A percentile compares a stretch with the other conserved stretches of the same genome.
Evolutionary conservation across 495 filamentous ascomycete genomes (phyloP).

Genomic region (Aspergillus heteromorphus): DNA sequence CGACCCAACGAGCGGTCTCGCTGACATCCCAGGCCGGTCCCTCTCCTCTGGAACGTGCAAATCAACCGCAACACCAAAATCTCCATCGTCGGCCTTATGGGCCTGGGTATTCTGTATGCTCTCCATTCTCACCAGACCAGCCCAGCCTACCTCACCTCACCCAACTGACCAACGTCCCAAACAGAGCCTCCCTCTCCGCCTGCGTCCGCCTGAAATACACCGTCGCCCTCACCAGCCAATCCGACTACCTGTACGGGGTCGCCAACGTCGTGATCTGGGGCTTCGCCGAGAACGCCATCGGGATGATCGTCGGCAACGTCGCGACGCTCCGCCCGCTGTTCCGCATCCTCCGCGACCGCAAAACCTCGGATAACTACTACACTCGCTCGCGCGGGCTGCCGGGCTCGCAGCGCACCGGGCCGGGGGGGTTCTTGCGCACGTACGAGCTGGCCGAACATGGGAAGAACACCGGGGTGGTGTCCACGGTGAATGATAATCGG

Average conservation of each 20-base stretch:
- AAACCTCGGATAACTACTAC: slow-evolving; percentile 9
- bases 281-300: slow-evolving; percentile 24
- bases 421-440: slow-evolving; percentile 4
- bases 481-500: background rate
- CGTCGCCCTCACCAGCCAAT: slow-evolving; percentile 15
- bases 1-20: too few species aligned
- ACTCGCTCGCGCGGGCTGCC: background rate
- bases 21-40: slow-evolving; percentile 28
- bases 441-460: slow-evolving; percentile 14
- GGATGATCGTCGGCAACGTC: slow-evolving; percentile 25
- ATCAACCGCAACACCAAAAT: slow-evolving; percentile 42
- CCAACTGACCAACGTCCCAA: too few species aligned
- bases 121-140: too few species aligned
- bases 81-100: slow-evolving; percentile 42
- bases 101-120: slow-evolving; percentile 46
- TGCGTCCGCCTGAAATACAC: slow-evolving; percentile 25
- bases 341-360: slow-evolving; percentile 16
- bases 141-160: too few species aligned
- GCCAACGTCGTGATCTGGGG: slow-evolving; percentile 25
- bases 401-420: slow-evolving; percentile 7
- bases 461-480: slow-evolving; percentile 1
- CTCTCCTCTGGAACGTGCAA: slow-evolving; percentile 45
- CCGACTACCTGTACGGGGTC: slow-evolving; percentile 18
- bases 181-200: slow-evolving; percentile 19
- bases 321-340: slow-evolving; percentile 26